A percentile compares a stretch with the other conserved stretches of the same genome.
These are phyloP conservation scores for Colletotrichum sp. DNA, from an alignment of 2,329 filamentous ascomycete species.

Conservation along the genomic window DNA sequence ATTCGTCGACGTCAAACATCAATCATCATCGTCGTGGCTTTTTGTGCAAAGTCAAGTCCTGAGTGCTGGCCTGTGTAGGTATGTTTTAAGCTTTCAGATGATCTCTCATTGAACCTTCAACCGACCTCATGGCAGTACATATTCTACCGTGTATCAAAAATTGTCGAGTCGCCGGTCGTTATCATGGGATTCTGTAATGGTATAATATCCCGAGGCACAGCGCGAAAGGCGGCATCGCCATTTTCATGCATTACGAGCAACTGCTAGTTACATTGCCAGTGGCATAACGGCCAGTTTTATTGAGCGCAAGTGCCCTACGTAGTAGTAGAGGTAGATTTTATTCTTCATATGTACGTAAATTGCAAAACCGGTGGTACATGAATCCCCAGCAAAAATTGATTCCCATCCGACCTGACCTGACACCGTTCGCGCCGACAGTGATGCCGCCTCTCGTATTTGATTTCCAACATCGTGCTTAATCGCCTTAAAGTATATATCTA, in stretches of 20 bases:
- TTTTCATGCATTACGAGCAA: not conserved
- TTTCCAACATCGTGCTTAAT: not conserved
- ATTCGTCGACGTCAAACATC: not conserved
- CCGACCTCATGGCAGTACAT: too few relatives aligned
- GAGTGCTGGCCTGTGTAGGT: too few relatives aligned
- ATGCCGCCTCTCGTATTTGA: not conserved
- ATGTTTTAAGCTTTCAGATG: too few relatives aligned
- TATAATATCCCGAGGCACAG: not conserved
- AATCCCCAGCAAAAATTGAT: not conserved
- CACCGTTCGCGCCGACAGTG: not conserved
- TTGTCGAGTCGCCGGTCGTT: too few relatives aligned
- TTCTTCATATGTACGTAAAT: not conserved
- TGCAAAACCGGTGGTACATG: not conserved
- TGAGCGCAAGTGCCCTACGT: not conserved
- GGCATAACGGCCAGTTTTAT: fast-evolving
- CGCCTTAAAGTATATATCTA: not conserved
- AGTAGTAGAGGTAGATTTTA: not conserved
- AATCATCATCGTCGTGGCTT: not conserved
- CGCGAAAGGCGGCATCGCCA: fast-evolving
- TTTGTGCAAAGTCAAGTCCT: too few relatives aligned
- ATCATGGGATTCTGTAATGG: not conserved
- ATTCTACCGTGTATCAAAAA: too few relatives aligned
- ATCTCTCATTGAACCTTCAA: too few relatives aligned
- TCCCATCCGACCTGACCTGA: not conserved
- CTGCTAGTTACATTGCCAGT: fast-evolving